Percentiles rank a stretch among this genome's conserved stretches.
Conservation (phyloP, 169 alveolate genomes). For the Plasmodium adleri region DNA sequence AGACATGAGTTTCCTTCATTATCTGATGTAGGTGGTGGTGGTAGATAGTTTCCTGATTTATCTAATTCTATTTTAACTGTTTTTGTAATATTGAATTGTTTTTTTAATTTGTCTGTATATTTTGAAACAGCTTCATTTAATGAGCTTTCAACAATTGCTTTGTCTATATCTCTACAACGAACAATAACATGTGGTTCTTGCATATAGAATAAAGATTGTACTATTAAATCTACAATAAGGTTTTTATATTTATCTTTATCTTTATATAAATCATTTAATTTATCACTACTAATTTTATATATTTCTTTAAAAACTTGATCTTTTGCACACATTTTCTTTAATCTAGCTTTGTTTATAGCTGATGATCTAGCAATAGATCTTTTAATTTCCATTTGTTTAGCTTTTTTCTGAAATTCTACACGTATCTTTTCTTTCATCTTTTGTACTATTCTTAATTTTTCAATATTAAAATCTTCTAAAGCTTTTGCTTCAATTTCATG, state of each 20-base stretch:
- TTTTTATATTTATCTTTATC: constrained; percentile 84
- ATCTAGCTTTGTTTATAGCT: constrained; percentile 91
- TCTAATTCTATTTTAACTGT: constrained; percentile 86
- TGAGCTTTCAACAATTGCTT: constrained; percentile 86
- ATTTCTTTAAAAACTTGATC: constrained; percentile 86
- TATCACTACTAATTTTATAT: constrained; percentile 84
- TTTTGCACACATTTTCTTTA: constrained; percentile 90
- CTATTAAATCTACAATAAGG: constrained; percentile 83
- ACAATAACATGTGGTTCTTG: constrained; percentile 88
- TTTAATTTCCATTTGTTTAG: constrained; percentile 87
- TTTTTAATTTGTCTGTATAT: constrained; percentile 82
- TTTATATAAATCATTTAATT: constrained; percentile 80
- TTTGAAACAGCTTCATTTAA: constrained; percentile 85
- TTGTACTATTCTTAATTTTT: constrained; percentile 92
- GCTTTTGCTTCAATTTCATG: constrained; percentile 94
- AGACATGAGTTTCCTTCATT: constrained; percentile 82
- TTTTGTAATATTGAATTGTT: constrained; percentile 82
- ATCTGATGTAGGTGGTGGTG: constrained; percentile 84
- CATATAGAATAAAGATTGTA: constrained; percentile 85
- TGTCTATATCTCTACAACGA: constrained; percentile 90
- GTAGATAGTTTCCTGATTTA: constrained; percentile 82
- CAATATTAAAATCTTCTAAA: constrained; percentile 93
- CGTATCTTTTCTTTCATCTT: constrained; percentile 92
- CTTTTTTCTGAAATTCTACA: constrained; percentile 84
- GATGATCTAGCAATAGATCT: constrained; percentile 90